phyloP scores from a whole-genome alignment of 139 green algal species.

The Microglena sp. region DNA sequence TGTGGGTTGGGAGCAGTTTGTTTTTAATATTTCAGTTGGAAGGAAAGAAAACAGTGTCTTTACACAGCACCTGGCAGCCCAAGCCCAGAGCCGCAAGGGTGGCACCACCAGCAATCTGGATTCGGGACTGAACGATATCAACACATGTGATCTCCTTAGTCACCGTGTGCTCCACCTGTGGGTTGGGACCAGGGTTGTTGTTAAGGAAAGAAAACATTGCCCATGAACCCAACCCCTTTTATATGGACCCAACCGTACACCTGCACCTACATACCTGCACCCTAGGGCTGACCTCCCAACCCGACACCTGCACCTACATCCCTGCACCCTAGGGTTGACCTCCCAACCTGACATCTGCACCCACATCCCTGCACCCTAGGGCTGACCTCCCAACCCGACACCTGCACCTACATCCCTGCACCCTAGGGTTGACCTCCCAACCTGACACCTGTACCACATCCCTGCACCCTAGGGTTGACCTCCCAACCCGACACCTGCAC shows the following conservation, averaged over 20 bases:
- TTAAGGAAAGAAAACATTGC: not conserved
- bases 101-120: conserved; percentile 77
- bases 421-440: no score
- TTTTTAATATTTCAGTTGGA: not conserved
- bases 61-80: conserved; percentile 40
- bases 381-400: no score
- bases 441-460: no score
- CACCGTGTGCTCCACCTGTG: conserved; percentile 93
- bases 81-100: conserved; percentile 69
- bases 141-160: conserved; percentile 94
- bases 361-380: no score
- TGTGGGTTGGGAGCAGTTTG: conserved; percentile 23
- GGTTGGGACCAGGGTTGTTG: not conserved
- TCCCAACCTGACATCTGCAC: no score
- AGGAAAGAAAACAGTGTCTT: not conserved
- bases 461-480: conserved; percentile 72
- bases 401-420: no score
- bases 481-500: no score
- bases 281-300: not conserved
- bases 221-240: no score
- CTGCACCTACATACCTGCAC: no score
- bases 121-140: conserved; percentile 87
- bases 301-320: no score
- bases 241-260: no score
- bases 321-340: no score